A percentile compares a stretch with the other conserved stretches of the same genome.
Evolutionary conservation across 2,329 filamentous ascomycete species (phyloP).

Genomic region (Botrytis cinerea): DNA sequence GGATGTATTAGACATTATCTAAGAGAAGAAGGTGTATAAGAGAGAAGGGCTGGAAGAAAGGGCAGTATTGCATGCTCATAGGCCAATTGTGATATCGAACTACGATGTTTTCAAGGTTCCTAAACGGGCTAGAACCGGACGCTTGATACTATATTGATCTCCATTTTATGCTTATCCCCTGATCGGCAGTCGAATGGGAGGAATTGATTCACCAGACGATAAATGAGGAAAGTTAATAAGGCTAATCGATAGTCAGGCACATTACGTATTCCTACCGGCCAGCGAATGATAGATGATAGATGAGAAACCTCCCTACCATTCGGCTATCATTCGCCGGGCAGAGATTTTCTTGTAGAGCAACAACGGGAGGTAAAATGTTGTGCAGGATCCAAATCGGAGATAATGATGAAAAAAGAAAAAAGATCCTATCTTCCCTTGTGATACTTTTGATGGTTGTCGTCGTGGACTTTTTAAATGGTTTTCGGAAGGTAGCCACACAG

Average conservation of each 20-base stretch:
- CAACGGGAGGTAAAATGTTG: not conserved
- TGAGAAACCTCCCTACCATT: not conserved
- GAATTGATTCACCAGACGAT: slow-evolving; percentile 12
- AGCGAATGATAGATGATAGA: not conserved
- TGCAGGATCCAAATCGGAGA: slow-evolving; percentile 2
- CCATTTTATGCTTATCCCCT: slow-evolving; percentile 13
- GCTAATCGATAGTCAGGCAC: slow-evolving; percentile 18
- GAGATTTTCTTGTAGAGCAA: not conserved
- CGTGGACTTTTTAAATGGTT: not conserved
- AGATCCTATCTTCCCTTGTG: not conserved
- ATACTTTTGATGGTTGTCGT: not conserved
- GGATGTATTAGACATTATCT: not conserved
- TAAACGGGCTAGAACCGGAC: not conserved
- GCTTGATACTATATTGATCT: slow-evolving; percentile 6
- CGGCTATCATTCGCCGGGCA: not conserved
- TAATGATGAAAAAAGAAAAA: not conserved
- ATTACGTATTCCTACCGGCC: slow-evolving; percentile 2
- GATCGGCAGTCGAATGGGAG: slow-evolving; percentile 22
- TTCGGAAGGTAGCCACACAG: slow-evolving; percentile 14
- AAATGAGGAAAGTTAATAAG: not conserved
- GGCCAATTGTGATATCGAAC: slow-evolving; percentile 20
- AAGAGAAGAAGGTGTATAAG: slow-evolving; percentile 21
- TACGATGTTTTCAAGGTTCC: slow-evolving; percentile 11
- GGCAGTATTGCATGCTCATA: slow-evolving; percentile 5
- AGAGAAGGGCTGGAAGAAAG: not conserved